Evolutionary conservation across 139 green algal genomes (phyloP).

Genomic region (Volvox africanus): DNA sequence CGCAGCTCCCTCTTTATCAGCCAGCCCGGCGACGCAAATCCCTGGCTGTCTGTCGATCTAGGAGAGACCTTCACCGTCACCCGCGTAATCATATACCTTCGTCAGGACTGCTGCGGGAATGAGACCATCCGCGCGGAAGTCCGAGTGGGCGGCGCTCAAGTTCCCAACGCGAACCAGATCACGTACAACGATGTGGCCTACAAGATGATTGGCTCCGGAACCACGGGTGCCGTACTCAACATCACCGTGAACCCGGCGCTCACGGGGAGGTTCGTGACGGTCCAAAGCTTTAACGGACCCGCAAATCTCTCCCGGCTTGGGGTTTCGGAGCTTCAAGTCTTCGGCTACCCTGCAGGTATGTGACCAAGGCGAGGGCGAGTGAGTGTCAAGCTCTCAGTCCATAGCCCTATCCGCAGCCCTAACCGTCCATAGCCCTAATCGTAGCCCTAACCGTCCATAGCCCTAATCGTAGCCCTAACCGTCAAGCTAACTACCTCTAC

Average conservation of each 20-base stretch:
- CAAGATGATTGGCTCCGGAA: background rate
- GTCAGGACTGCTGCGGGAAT: constrained; percentile 1
- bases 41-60: background rate
- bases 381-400: too few relatives aligned
- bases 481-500: too few relatives aligned
- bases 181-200: background rate
- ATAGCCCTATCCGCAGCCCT: too few relatives aligned
- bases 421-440: too few relatives aligned
- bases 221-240: background rate
- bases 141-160: background rate
- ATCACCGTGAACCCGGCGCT: background rate
- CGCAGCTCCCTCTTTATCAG: background rate
- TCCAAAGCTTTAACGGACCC: background rate
- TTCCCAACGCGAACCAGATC: background rate
- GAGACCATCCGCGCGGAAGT: background rate
- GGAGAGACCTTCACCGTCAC: background rate
- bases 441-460: too few relatives aligned
- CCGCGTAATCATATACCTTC: background rate
- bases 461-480: too few relatives aligned
- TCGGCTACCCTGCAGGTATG: background rate
- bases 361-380: background rate
- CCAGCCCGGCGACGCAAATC: background rate
- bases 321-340: background rate
- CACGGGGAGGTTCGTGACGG: background rate
- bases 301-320: background rate